phyloP scores from a whole-genome alignment of 1,284 basidiomycete species.

The Trichosporon inkin region DNA sequence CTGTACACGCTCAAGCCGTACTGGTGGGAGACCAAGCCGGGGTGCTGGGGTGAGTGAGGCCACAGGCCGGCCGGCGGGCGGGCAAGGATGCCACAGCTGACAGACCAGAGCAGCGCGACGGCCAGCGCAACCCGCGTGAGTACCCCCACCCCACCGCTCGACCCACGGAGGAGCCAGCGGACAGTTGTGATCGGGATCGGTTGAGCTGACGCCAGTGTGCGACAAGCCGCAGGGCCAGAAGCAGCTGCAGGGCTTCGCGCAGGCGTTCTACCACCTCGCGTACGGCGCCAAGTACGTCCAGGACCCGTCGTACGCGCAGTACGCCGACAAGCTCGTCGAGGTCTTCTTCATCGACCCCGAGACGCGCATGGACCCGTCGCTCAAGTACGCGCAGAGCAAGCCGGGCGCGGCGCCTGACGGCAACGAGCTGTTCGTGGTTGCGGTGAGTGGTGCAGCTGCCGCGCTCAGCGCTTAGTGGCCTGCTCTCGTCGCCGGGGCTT shows the following conservation, averaged over 20 bases:
- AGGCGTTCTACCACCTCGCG: conserved; percentile 25
- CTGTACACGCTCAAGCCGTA: conserved; percentile 38
- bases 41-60: conserved; percentile 34
- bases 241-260: conserved; percentile 28
- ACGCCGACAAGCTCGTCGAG: conserved; percentile 25
- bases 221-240: conserved; percentile 33
- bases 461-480: neutral
- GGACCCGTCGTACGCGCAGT: neutral
- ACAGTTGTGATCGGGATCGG: neutral
- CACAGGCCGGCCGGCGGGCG: too few relatives aligned
- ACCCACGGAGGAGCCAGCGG: neutral
- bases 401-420: conserved; percentile 26
- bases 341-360: conserved; percentile 37
- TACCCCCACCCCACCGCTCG: neutral
- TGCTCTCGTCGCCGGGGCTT: neutral
- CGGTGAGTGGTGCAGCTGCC: conserved; percentile 24
- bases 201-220: conserved; percentile 19
- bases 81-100: too few relatives aligned
- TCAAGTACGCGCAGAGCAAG: conserved; percentile 34
- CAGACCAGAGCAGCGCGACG: conserved; percentile 32
- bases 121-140: conserved; percentile 37
- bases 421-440: conserved; percentile 34
- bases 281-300: conserved; percentile 15
- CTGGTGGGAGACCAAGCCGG: conserved; percentile 29
- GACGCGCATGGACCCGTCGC: conserved; percentile 36